These are phyloP conservation scores for Diospyros kaki DNA, from an alignment of 148 eudicot genomes.

Conservation along the genomic window DNA sequence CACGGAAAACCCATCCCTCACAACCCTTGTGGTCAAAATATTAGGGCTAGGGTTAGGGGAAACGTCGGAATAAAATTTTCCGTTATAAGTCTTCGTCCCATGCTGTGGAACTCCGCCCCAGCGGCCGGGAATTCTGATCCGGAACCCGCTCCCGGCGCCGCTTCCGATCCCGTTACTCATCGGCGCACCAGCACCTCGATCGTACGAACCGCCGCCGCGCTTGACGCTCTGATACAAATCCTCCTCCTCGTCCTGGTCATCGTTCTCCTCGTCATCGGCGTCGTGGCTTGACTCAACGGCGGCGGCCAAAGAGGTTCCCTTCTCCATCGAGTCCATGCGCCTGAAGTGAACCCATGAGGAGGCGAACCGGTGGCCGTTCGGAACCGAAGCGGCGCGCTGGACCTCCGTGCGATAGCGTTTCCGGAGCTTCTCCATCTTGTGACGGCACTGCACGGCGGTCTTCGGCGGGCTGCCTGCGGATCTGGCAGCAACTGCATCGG, in stretches of 20 bases:
- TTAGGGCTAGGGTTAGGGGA: slow-evolving; percentile 10
- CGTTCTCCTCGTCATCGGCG: slow-evolving; percentile 9
- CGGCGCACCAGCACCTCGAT: slow-evolving; percentile 1
- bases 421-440: slow-evolving; percentile 93
- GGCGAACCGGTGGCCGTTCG: slow-evolving; percentile 35
- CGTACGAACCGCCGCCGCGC: not conserved
- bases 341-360: slow-evolving; percentile 71
- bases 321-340: slow-evolving; percentile 70
- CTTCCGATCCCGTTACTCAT: slow-evolving; percentile 12
- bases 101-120: slow-evolving; percentile 1
- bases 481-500: slow-evolving; percentile 41
- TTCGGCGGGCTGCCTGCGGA: slow-evolving; percentile 36
- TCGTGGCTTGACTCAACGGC: slow-evolving; percentile 3
- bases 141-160: slow-evolving; percentile 20
- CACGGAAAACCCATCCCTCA: slow-evolving; percentile 15
- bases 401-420: slow-evolving; percentile 76
- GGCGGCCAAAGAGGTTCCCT: slow-evolving; percentile 27
- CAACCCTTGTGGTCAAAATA: slow-evolving; percentile 14
- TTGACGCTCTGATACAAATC: slow-evolving; percentile 15
- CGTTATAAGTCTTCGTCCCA: slow-evolving; percentile 17
- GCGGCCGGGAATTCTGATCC: slow-evolving; percentile 27
- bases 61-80: not conserved
- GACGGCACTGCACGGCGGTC: slow-evolving; percentile 91
- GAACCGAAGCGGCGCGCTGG: slow-evolving; percentile 42
- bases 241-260: slow-evolving; percentile 13